Conservation (phyloP, 768 basidiomycete genomes). For the Suillus clintonianus region DNA sequence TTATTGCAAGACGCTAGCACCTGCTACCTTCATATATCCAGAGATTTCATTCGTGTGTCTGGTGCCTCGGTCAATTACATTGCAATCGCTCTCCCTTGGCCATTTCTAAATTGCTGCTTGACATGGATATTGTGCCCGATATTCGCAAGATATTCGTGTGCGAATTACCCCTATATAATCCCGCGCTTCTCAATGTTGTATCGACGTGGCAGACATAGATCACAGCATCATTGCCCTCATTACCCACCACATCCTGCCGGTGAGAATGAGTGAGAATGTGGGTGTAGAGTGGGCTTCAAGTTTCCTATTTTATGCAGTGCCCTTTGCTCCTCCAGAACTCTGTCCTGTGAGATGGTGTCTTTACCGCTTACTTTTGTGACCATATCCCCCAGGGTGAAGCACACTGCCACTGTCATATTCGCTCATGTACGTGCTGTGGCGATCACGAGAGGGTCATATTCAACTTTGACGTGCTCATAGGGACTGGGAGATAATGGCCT, state of each 20-base stretch:
- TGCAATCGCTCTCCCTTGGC: background rate
- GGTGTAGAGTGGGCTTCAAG: background rate
- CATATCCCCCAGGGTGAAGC: constrained; percentile 54
- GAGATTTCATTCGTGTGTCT: background rate
- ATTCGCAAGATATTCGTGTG: background rate
- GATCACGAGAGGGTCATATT: background rate
- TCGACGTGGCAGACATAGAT: background rate
- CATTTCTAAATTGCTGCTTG: background rate
- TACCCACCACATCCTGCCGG: background rate
- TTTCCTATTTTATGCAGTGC: background rate
- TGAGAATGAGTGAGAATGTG: constrained; percentile 2
- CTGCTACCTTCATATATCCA: too few species aligned
- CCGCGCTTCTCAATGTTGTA: background rate
- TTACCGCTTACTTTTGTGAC: constrained; percentile 47
- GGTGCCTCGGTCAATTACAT: background rate
- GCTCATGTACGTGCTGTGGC: constrained; percentile 60
- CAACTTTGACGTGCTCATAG: constrained; percentile 35
- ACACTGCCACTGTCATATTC: constrained; percentile 84
- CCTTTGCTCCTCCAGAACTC: background rate
- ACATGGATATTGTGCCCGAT: constrained; percentile 1
- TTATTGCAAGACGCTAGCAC: too few species aligned
- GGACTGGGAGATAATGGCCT: constrained; percentile 75
- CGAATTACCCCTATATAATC: background rate
- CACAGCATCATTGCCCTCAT: background rate
- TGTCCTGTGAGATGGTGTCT: background rate